phyloP scores from a whole-genome alignment of 306 rosid genomes.

The Vigna mungo region DNA sequence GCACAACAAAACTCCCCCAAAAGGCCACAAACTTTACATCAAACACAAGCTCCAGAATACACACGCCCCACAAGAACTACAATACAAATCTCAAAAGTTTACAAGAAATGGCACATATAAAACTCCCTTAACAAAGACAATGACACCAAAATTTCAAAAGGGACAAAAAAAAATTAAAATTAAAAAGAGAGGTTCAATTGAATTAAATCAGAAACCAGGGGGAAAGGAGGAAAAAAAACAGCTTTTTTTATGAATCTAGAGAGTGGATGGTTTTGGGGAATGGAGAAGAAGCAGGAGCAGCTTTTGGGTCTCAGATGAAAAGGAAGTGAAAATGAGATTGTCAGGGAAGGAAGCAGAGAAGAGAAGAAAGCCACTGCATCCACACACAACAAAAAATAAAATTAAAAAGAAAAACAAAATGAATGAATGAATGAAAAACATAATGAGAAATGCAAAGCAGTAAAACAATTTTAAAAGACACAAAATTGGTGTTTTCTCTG shows the following conservation, averaged over 20 bases:
- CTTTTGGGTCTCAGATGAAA: slow-evolving; percentile 48
- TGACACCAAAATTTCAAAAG: slow-evolving; percentile 30
- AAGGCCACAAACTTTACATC: slow-evolving; percentile 49
- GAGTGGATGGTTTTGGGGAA: slow-evolving; percentile 32
- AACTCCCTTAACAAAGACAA: slow-evolving; percentile 33
- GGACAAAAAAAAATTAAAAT: not conserved
- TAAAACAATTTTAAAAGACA: not conserved
- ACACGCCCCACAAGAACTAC: slow-evolving; percentile 24
- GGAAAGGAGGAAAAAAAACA: not conserved
- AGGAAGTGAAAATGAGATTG: slow-evolving; percentile 52
- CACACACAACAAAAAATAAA: slow-evolving; percentile 62
- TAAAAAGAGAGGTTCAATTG: slow-evolving; percentile 12
- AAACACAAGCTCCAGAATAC: not conserved
- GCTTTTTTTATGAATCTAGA: slow-evolving; percentile 34
- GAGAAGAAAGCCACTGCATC: slow-evolving; percentile 65
- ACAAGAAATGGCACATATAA: slow-evolving; percentile 32
- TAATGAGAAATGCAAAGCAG: not conserved
- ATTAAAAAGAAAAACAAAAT: not conserved
- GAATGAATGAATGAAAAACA: not conserved
- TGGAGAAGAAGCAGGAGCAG: slow-evolving; percentile 41
- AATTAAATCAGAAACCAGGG: slow-evolving; percentile 39
- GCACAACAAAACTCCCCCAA: slow-evolving; percentile 24
- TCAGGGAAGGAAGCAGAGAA: slow-evolving; percentile 53
- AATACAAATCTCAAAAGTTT: slow-evolving; percentile 45
- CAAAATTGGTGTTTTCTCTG: not conserved